A percentile compares a stretch with the other conserved stretches of the same genome.
phyloP scores from a whole-genome alignment of 257 asterid species.

The Fraxinus quadrangulata region DNA sequence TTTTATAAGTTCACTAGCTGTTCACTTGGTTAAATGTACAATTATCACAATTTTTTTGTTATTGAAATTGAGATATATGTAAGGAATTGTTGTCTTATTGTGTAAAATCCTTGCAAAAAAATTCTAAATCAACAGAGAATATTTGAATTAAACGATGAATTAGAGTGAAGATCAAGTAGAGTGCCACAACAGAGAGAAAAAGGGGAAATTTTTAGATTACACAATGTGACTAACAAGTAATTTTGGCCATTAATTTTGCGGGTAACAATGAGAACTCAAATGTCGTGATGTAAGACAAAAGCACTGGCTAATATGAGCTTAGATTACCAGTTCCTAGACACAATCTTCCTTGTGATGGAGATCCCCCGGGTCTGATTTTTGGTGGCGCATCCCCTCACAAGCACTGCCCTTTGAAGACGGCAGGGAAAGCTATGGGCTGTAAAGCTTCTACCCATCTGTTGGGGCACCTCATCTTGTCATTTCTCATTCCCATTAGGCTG shows the following conservation, averaged over 20 bases:
- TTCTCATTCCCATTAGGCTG: not conserved
- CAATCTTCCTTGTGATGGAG: not conserved
- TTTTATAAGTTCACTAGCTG: constrained; percentile 9
- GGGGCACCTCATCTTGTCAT: not conserved
- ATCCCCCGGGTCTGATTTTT: not conserved
- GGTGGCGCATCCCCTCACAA: not conserved
- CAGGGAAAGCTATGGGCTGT: not conserved
- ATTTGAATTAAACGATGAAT: not conserved
- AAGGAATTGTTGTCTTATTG: not conserved
- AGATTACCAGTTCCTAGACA: not conserved
- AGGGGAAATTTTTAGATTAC: not conserved
- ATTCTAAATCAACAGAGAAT: not conserved
- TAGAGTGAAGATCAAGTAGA: not conserved
- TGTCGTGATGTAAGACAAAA: not conserved
- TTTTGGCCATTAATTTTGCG: not conserved
- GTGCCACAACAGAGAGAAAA: not conserved
- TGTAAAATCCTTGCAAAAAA: not conserved
- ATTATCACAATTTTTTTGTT: not conserved
- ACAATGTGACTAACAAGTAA: not conserved
- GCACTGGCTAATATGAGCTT: not conserved
- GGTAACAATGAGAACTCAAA: not conserved
- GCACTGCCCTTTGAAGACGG: not conserved
- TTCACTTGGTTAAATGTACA: constrained; percentile 8
- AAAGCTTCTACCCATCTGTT: not conserved
- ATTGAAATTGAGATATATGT: not conserved